phyloP scores from a whole-genome alignment of 176 grass and related monocot genomes.

The Aegilops longissima region DNA sequence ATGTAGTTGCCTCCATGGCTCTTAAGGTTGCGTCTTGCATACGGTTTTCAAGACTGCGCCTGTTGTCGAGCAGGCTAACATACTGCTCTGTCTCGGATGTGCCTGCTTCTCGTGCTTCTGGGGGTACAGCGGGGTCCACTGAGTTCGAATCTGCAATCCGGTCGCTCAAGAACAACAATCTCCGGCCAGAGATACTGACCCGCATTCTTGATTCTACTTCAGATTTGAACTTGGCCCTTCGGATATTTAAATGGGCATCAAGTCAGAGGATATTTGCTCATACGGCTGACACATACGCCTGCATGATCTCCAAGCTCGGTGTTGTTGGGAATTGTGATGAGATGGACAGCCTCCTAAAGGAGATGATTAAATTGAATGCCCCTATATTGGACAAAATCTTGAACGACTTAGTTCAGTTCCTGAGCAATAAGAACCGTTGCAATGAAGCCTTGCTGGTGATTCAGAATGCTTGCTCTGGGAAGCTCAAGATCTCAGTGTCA shows the following conservation, averaged over 20 bases:
- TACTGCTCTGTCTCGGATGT: background rate
- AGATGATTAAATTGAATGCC: slow-evolving; percentile 42
- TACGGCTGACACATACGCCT: slow-evolving; percentile 42
- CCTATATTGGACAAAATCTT: slow-evolving; percentile 31
- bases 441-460: slow-evolving; percentile 59
- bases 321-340: slow-evolving; percentile 26
- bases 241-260: slow-evolving; percentile 54
- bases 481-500: slow-evolving; percentile 30
- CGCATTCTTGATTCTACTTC: slow-evolving; percentile 38
- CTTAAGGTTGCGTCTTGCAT: background rate
- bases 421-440: slow-evolving; percentile 19
- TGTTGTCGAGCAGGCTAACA: background rate
- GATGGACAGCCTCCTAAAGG: slow-evolving; percentile 44
- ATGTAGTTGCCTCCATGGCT: slow-evolving; percentile 18
- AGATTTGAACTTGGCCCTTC: slow-evolving; percentile 41
- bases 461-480: slow-evolving; percentile 34
- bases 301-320: slow-evolving; percentile 47
- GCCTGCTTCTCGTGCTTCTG: slow-evolving; percentile 1
- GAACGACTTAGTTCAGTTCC: slow-evolving; percentile 20
- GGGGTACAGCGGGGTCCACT: background rate
- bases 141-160: slow-evolving; percentile 26
- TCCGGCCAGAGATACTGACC: slow-evolving; percentile 34
- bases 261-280: slow-evolving; percentile 25
- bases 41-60: background rate
- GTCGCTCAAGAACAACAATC: slow-evolving; percentile 36